Percentiles rank a stretch among this genome's conserved stretches.
These are phyloP conservation scores for Nasturtium officinale DNA, from an alignment of 345 rosid genomes.

Conservation along the genomic window DNA sequence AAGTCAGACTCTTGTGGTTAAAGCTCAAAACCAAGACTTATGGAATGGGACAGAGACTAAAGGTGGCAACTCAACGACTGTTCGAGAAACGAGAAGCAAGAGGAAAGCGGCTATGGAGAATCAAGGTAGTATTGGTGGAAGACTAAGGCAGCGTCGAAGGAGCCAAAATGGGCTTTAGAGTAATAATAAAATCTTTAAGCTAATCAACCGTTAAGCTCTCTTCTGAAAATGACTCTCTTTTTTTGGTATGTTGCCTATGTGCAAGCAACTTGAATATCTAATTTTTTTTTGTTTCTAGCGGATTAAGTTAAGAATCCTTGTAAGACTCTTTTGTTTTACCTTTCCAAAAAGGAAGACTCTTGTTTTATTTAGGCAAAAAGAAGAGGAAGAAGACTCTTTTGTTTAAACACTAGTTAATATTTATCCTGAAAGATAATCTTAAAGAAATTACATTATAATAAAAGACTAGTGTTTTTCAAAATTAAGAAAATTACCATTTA, in stretches of 20 bases:
- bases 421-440: neutral
- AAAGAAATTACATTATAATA: neutral
- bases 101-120: conserved; percentile 29
- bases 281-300: conserved; percentile 14
- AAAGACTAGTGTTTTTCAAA: neutral
- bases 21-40: neutral
- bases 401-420: neutral
- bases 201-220: neutral
- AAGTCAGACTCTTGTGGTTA: neutral
- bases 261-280: conserved; percentile 1
- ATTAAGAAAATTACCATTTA: neutral
- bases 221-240: neutral
- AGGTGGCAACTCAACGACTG: neutral
- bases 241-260: neutral
- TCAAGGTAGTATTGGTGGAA: conserved; percentile 50
- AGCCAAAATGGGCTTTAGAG: conserved; percentile 23
- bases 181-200: neutral
- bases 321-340: neutral
- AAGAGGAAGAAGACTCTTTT: neutral
- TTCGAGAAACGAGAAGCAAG: conserved; percentile 32
- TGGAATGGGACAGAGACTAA: neutral
- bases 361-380: neutral
- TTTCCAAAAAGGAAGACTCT: neutral
- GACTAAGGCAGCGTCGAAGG: conserved; percentile 48
- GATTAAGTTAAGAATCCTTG: neutral